Base-by-base conservation (phyloP, 371 early-diverging fungal species). In the Conidiobolus incongruus region DNA sequence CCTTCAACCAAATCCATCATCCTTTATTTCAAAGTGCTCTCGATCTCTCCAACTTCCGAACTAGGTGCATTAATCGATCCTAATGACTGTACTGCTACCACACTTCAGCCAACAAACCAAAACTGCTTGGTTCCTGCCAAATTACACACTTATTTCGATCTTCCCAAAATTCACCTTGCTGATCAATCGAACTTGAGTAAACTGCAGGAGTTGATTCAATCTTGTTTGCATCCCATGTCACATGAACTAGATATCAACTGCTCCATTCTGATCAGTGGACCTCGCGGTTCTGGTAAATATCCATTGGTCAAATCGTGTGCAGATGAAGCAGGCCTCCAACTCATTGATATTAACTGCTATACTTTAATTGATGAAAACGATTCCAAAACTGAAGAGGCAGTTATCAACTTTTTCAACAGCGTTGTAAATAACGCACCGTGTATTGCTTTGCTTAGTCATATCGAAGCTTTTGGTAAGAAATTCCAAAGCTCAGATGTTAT, bases 251-350 rank as follows among this genome's bases (percentile, higher is more conserved):
- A 72, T 12, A 54, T 86, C 17, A 65, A 68, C 2, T 81, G 84
- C 45, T 72, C 78, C 1, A 67, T 77, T 0, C 50, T 90, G 31
- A 48, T 89, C 13, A 74, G 77, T 44, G 91, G 93, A 10, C 66
- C 77, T 11, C 61, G 77, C 2, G 92, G 92, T n/a, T 73, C 70
- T 6, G 93, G 91, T 10, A 92, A 90, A 50, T 60, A 69, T 19
- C 68, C 73, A 0, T 43, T 81, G 31, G 61, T 82, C 0, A 60
- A 59, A 12, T 60, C 67, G 43, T 70, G 75, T 0, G 72, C 74
- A 1, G 75, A 77, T 30, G 53, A 59, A 11, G 53, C 85, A 12
- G 91, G 91, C 5, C 58, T 86, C 0, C 83, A 88, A 52, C 16
- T 81, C 5, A 59, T 63, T 38, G 59, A 81, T 47, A 61, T 86